Evolutionary conservation across 768 basidiomycete genomes (phyloP).

Genomic region (Sporobolomyces pararoseus): DNA sequence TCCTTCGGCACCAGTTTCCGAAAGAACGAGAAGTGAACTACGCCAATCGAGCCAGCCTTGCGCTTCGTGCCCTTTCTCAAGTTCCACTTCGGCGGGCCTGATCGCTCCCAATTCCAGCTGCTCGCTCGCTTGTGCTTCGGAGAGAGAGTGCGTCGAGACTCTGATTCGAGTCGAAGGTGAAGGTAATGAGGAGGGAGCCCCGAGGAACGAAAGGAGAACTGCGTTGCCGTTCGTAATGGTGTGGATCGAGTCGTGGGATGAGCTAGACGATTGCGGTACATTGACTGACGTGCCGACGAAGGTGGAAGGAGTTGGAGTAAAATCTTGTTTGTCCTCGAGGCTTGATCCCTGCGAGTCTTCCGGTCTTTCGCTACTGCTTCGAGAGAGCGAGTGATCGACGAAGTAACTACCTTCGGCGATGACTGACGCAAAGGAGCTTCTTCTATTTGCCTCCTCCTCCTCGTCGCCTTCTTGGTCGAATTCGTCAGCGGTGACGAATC

Average conservation of each 20-base stretch:
- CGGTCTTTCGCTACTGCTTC: neutral
- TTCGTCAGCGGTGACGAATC: neutral
- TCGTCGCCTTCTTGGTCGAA: neutral
- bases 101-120: neutral
- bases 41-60: slow-evolving; percentile 6
- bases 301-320: neutral
- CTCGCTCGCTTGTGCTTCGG: neutral
- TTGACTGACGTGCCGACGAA: neutral
- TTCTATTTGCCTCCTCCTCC: neutral
- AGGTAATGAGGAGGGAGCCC: neutral
- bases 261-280: neutral
- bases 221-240: slow-evolving; percentile 28
- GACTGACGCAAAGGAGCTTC: neutral
- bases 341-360: too few relatives aligned
- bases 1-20: too few relatives aligned
- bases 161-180: neutral
- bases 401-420: neutral
- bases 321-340: neutral
- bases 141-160: slow-evolving; percentile 13
- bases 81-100: neutral
- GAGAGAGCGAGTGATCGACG: neutral
- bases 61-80: neutral
- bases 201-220: slow-evolving; percentile 33
- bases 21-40: too few relatives aligned
- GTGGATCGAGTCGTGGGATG: neutral